Base-by-base conservation (phyloP, 2,329 filamentous ascomycete genomes). In the Fonsecaea multimorphosa region DNA sequence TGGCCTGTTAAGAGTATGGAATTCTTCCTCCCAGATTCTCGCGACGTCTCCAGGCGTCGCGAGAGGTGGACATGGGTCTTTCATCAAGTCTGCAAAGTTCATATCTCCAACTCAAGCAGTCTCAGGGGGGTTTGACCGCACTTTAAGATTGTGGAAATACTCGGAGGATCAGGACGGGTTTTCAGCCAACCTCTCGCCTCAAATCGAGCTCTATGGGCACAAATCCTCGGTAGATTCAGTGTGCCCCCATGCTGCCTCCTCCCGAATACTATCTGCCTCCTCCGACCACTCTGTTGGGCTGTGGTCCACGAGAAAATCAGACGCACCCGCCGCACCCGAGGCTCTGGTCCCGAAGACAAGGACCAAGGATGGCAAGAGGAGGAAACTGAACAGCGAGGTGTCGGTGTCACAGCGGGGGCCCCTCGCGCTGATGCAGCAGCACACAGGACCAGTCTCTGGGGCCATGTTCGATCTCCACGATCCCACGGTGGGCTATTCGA, bases 111-210 rank as follows among this genome's bases (percentile, higher is more conserved):
- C 85, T 60, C 89, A 93, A 78, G 83, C 98, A 73, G 93, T 89
- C 3, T 96, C 93, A 1, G 89, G 91, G 0, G 90, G 92, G 14
- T 82, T 96, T 70, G 95, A 98, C 79, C 87, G 92, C 67, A 93
- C 91, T 2, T 85, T 99, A 46, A 86, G 93, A 52, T 80, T 98
- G 70, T 99, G 94, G 93, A 93, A 93, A 76, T 97, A 96, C 79
- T 81, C 84, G 52, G 91, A 95, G 73, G 80, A 83, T 9, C 82
- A 84, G 14, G 85, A 86, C 74, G 82, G 85, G 31, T 84, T 87
- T 69, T 83, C 87, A 1, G 85, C 84, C 66, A 82, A 82, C 9
- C 82, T 96, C 58, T 89, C 88, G 68, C 89, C 91, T 0, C 87
- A 87, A 61, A 83, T 96, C 70, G 92, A 97, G 74, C 85, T 97